phyloP scores from a whole-genome alignment of 2,329 filamentous ascomycete genomes.

The Periconia digitata region DNA sequence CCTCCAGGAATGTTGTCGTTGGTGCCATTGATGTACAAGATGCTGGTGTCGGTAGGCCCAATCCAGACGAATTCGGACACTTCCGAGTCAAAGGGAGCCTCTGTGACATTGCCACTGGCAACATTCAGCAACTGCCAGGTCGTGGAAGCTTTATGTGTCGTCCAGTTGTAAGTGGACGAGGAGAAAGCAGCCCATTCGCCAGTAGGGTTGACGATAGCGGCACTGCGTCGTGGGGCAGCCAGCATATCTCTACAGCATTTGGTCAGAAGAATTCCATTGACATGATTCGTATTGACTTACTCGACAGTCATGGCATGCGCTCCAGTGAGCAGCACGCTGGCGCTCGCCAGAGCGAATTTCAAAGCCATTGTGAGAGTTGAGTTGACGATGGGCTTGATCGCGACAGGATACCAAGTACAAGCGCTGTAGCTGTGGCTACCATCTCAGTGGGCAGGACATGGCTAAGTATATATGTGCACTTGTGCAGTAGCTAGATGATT shows the following conservation, averaged over 20 bases:
- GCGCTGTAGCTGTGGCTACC: background rate
- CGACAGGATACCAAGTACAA: slow-evolving; percentile 5
- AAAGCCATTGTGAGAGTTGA: slow-evolving; percentile 28
- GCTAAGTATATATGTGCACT: background rate
- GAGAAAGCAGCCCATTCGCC: slow-evolving; percentile 37
- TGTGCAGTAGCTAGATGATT: background rate
- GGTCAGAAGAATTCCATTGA: slow-evolving; percentile 1
- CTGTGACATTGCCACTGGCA: slow-evolving; percentile 32
- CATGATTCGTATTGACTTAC: slow-evolving; percentile 14
- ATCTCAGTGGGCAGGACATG: background rate
- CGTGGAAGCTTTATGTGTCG: slow-evolving; percentile 49
- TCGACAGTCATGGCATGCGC: slow-evolving; percentile 29
- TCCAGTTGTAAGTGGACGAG: slow-evolving; percentile 41
- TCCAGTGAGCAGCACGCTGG: slow-evolving; percentile 27
- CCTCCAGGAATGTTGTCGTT: slow-evolving; percentile 55
- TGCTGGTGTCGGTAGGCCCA: slow-evolving; percentile 43
- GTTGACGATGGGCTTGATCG: too few relatives aligned
- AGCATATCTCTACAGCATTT: slow-evolving; percentile 19
- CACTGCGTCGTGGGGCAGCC: slow-evolving; percentile 32
- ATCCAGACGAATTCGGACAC: slow-evolving; percentile 40
- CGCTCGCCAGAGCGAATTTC: slow-evolving; percentile 23
- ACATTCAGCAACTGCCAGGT: slow-evolving; percentile 43
- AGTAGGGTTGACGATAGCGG: slow-evolving; percentile 34
- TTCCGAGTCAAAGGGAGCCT: slow-evolving; percentile 34
- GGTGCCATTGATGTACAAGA: slow-evolving; percentile 67